Base-by-base conservation (phyloP, 148 eudicot genomes). In the Vaccinium macrocarpon region DNA sequence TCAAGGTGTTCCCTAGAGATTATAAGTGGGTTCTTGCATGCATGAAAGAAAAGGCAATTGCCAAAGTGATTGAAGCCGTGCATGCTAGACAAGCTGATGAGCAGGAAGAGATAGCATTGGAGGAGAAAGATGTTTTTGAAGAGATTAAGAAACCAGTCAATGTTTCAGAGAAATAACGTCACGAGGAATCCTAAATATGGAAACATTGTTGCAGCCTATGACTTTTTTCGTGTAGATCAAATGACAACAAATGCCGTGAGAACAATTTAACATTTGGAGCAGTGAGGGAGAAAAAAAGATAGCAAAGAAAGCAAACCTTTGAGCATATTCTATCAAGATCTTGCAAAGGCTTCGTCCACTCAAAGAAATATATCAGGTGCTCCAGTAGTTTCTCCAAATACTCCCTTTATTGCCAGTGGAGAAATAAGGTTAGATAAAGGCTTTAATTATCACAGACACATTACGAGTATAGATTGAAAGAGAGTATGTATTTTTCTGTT, bases 1-100 rank as follows among this genome's bases (percentile, higher is more conserved):
- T 97, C 51, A 97, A 95, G 91, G 98, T 97, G 77, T 92, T 97
- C 88, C 99, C 99, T 6, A 93, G 98, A 85, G 99, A 97, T 83
- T 97, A 97, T 82, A 97, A 97, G 86, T 92, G 93, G 25, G 87
- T 95, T 55, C 95, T 97, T 83, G 93, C 92, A 53, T 93, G 87
- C 88, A 90, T 84, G 90, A 94, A 95, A 85, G 86, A 86, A 55
- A 88, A 93, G 73, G 91, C 88, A 82, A 79, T 88, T 49, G 85
- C 89, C 32, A 86, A 90, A 87, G 91, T 83, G 87, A 90, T 88
- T 87, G 91, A 85, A 42, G 94, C 87, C 55, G 82, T 21, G 79
- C 88, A 88, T 78, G 87, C 91, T 29, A 85, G 89, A 81, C 92
- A 90, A 82, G 88, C 84, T 62, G 95, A 90, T 83, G 86, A 88